Evolutionary conservation across 345 rosid genomes (phyloP), one percentile per base, ranked within the genome.

Genomic region (Stellera chamaejasme): DNA sequence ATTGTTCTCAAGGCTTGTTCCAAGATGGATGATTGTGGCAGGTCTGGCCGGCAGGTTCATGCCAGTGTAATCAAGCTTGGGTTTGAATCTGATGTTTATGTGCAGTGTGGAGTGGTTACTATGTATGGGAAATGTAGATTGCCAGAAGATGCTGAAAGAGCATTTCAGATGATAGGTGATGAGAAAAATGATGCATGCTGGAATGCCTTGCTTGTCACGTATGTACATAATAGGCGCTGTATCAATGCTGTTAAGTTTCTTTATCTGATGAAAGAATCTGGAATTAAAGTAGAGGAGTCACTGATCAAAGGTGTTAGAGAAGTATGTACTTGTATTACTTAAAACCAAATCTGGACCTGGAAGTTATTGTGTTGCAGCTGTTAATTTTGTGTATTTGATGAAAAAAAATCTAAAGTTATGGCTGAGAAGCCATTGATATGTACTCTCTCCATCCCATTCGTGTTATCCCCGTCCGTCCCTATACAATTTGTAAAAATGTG

Each of bases 171-270:
- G 58, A 55, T 55, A 14, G 66, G 59, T 32, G 61, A 59, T 9
- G 61, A 67, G 49, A 52, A 46, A 54, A 61, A 67, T 49, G 43
- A 57, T 32, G 75, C 75, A 0, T 64, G 68, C 69, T 81, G 83
- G 88, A 82, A 80, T 50, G 84, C 85, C 32, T 71, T 87, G 83
- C 78, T 79, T 23, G 55, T 66, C 47, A 65, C 59, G 47, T 82
- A 82, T 66, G 59, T 76, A 52, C 81, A 64, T 60, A 74, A 75
- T 70, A 79, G 81, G 47, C 55, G 56, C 5, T 68, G 66, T 56
- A 64, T 80, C 61, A 77, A 75, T 59, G 83, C 96, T 10, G 60
- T 80, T 52, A 82, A 88, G 73, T 72, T 80, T 72, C 64, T 88
- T 52, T 79, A 79, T 77, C 54, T 63, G 66, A 88, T 88, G 90